phyloP scores from a whole-genome alignment of 495 filamentous ascomycete species.

The Viridothelium virens region DNA sequence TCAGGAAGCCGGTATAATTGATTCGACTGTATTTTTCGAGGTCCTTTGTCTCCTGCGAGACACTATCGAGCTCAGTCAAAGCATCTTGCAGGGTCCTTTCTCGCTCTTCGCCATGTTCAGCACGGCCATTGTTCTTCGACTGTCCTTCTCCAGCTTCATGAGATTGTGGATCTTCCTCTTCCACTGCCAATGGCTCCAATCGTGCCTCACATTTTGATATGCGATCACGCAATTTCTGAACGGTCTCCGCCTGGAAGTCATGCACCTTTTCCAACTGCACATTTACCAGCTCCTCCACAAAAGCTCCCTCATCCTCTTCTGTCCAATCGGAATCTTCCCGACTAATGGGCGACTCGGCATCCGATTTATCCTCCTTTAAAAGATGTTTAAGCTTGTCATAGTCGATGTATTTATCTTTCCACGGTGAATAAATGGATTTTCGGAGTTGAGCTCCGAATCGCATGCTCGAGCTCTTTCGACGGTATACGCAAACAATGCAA shows the following conservation, averaged over 20 bases:
- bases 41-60: slow-evolving; percentile 85
- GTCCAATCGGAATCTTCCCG: slow-evolving; percentile 62
- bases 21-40: slow-evolving; percentile 90
- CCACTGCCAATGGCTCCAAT: slow-evolving; percentile 42
- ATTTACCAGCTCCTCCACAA: slow-evolving; percentile 92
- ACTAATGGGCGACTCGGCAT: slow-evolving; percentile 42
- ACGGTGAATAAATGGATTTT: slow-evolving; percentile 73
- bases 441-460: slow-evolving; percentile 84
- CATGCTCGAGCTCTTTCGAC: slow-evolving; percentile 46
- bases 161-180: slow-evolving; percentile 50
- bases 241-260: slow-evolving; percentile 71
- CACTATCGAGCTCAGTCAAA: slow-evolving; percentile 69
- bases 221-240: slow-evolving; percentile 61
- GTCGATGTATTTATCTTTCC: slow-evolving; percentile 90
- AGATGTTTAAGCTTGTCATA: slow-evolving; percentile 86
- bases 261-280: slow-evolving; percentile 93
- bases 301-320: slow-evolving; percentile 85
- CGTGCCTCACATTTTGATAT: slow-evolving; percentile 53
- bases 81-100: slow-evolving; percentile 56
- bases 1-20: slow-evolving; percentile 96
- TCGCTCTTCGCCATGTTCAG: slow-evolving; percentile 29
- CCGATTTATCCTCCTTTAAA: slow-evolving; percentile 63
- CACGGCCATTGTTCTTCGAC: slow-evolving; percentile 31
- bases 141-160: slow-evolving; percentile 37
- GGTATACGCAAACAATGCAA: background rate